Conservation (phyloP, 257 asterid species). For the Scutellaria minor region DNA sequence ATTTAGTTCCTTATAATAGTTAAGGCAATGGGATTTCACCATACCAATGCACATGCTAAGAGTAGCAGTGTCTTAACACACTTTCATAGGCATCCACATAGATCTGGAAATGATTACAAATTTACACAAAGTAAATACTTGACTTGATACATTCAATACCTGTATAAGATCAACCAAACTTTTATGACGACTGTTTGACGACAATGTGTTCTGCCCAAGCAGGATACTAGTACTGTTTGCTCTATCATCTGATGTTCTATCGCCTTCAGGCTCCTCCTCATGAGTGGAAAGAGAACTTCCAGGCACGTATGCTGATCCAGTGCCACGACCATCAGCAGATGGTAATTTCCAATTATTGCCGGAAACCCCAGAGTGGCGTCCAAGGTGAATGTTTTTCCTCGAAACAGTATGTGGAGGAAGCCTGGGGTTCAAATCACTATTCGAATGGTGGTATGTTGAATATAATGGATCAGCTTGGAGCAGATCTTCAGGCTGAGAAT, state of each 20-base stretch:
- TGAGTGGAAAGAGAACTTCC: conserved; percentile 73
- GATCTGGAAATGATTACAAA: conserved; percentile 14
- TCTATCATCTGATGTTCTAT: conserved; percentile 48
- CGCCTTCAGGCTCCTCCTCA: conserved; percentile 80
- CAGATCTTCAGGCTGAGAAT: conserved; percentile 46
- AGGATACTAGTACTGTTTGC: conserved; percentile 40
- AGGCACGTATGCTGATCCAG: conserved; percentile 45
- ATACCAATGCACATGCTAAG: conserved; percentile 3
- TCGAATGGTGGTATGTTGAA: conserved; percentile 42
- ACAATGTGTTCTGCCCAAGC: conserved; percentile 43
- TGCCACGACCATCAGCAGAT: conserved; percentile 39
- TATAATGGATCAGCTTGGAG: conserved; percentile 48
- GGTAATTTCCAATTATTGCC: conserved; percentile 44
- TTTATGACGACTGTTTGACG: conserved; percentile 60
- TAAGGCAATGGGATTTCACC: conserved; percentile 11
- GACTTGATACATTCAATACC: conserved; percentile 47
- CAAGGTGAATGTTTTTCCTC: conserved; percentile 48
- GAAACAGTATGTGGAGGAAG: conserved; percentile 52
- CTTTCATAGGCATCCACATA: conserved; percentile 12
- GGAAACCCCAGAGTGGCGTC: conserved; percentile 45
- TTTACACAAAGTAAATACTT: conserved; percentile 3
- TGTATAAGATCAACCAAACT: conserved; percentile 78
- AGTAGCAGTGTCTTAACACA: conserved; percentile 1
- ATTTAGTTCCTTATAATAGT: conserved; percentile 16
- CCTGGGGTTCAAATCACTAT: conserved; percentile 48